Conservation (phyloP, 257 asterid species). For the Craterostigma plantagineum region DNA sequence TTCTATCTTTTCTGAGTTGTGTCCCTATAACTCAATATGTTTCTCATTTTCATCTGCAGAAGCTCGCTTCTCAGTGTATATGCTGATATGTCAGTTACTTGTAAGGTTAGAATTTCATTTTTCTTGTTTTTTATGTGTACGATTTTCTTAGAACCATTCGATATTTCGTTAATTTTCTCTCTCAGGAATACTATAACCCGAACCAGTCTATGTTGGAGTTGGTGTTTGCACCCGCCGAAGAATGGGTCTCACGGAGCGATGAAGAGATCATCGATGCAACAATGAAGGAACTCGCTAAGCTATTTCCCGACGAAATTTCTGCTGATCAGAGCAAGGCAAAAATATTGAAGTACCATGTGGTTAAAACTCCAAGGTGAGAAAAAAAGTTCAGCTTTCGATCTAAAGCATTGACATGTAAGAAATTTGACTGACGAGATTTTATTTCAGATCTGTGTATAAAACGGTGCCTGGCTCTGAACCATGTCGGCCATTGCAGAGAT, state of each 20-base stretch:
- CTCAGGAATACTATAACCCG: slow-evolving; percentile 84
- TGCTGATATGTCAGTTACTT: slow-evolving; percentile 97
- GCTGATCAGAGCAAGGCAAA: slow-evolving; percentile 97
- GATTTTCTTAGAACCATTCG: neutral
- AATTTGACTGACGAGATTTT: neutral
- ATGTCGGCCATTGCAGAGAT: slow-evolving; percentile 78
- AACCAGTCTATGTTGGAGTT: slow-evolving; percentile 83
- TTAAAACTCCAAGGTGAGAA: slow-evolving; percentile 86
- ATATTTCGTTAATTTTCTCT: neutral
- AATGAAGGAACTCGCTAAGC: slow-evolving; percentile 85
- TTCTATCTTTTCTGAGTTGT: too few species aligned
- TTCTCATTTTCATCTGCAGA: too few species aligned
- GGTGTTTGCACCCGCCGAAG: slow-evolving; percentile 97
- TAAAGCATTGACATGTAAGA: neutral
- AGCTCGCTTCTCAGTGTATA: slow-evolving; percentile 94
- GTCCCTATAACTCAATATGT: too few species aligned
- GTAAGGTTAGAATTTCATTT: slow-evolving; percentile 45
- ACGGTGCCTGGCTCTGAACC: slow-evolving; percentile 91
- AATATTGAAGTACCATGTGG: slow-evolving; percentile 74
- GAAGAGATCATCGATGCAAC: slow-evolving; percentile 87
- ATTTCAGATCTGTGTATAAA: slow-evolving; percentile 70
- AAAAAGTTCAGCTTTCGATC: too few species aligned
- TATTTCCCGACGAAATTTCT: slow-evolving; percentile 83
- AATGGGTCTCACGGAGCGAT: slow-evolving; percentile 75
- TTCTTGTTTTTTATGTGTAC: neutral